These are phyloP conservation scores for Coemansia sp. DNA, from an alignment of 192 early-diverging fungal species.

Conservation along the genomic window DNA sequence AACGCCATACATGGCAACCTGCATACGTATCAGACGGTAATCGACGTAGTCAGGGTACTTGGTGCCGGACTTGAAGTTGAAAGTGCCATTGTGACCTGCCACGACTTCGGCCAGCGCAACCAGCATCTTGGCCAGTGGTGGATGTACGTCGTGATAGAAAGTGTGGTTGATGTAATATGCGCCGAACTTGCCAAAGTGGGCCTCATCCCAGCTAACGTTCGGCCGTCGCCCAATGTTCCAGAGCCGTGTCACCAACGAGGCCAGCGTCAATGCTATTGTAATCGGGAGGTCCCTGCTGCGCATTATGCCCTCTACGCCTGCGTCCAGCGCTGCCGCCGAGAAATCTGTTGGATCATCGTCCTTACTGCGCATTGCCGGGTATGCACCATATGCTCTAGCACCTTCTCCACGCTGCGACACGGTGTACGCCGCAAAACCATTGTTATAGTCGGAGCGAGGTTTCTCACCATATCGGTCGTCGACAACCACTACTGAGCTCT, in stretches of 20 bases:
- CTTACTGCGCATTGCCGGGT: slow-evolving; percentile 16
- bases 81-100: slow-evolving; percentile 67
- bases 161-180: slow-evolving; percentile 86
- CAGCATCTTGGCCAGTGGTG: slow-evolving; percentile 85
- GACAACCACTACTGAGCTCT: slow-evolving; percentile 14
- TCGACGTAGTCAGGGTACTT: slow-evolving; percentile 64
- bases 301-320: slow-evolving; percentile 33
- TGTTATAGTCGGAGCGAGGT: neutral
- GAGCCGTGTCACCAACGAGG: slow-evolving; percentile 67
- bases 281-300: slow-evolving; percentile 56
- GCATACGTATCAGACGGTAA: slow-evolving; percentile 65
- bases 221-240: slow-evolving; percentile 60
- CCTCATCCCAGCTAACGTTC: slow-evolving; percentile 74
- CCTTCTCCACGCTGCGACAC: neutral
- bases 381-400: slow-evolving; percentile 36
- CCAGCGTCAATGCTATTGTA: slow-evolving; percentile 57
- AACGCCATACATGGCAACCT: slow-evolving; percentile 65
- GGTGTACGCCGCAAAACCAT: neutral
- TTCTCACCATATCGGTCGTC: slow-evolving; percentile 19
- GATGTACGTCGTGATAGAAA: slow-evolving; percentile 98
- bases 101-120: slow-evolving; percentile 64
- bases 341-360: slow-evolving; percentile 25
- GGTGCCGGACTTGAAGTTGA: slow-evolving; percentile 64
- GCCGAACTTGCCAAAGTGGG: slow-evolving; percentile 70
- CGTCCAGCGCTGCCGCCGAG: slow-evolving; percentile 19